phyloP scores from a whole-genome alignment of 2,329 filamentous ascomycete species.

The Blastomyces emzantsi region DNA sequence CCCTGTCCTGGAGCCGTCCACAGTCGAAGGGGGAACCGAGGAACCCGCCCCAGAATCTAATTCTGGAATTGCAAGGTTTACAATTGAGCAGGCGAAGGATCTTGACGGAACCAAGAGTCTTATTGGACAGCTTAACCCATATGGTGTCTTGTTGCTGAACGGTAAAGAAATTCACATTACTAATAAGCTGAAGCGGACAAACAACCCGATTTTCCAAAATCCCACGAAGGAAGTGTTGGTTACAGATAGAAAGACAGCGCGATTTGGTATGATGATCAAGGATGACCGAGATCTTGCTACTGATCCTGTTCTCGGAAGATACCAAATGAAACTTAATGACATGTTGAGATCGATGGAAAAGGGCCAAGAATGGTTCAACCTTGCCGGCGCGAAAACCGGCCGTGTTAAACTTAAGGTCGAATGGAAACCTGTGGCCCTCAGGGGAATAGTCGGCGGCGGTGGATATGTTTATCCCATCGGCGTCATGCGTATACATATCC shows the following conservation, averaged over 20 bases:
- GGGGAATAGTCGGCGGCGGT: slow-evolving; percentile 64
- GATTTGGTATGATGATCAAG: slow-evolving; percentile 86
- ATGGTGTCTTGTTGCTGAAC: slow-evolving; percentile 79
- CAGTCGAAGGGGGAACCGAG: slow-evolving; percentile 63
- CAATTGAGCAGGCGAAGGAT: slow-evolving; percentile 92
- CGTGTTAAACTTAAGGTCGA: slow-evolving; percentile 84
- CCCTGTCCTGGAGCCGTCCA: slow-evolving; percentile 65
- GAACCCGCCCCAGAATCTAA: slow-evolving; percentile 80
- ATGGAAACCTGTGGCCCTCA: slow-evolving; percentile 90
- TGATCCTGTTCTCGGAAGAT: slow-evolving; percentile 80
- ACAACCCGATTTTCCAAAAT: slow-evolving; percentile 94
- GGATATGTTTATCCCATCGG: slow-evolving; percentile 92
- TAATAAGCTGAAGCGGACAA: slow-evolving; percentile 90
- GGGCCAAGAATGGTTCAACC: slow-evolving; percentile 92
- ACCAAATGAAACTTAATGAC: slow-evolving; percentile 92
- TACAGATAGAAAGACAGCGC: slow-evolving; percentile 83
- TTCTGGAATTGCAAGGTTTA: slow-evolving; percentile 89
- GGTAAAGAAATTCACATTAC: slow-evolving; percentile 83
- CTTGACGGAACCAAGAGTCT: slow-evolving; percentile 87
- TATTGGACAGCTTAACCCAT: slow-evolving; percentile 84
- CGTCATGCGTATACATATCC: slow-evolving; percentile 89
- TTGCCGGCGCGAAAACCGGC: slow-evolving; percentile 70
- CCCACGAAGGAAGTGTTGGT: slow-evolving; percentile 90
- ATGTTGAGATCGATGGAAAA: slow-evolving; percentile 85
- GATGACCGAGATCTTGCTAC: slow-evolving; percentile 79